Evolutionary conservation across 1,139 yeast species (phyloP), one percentile per base, ranked within the genome.

Genomic region (Meyerozyma guilliermondii): DNA sequence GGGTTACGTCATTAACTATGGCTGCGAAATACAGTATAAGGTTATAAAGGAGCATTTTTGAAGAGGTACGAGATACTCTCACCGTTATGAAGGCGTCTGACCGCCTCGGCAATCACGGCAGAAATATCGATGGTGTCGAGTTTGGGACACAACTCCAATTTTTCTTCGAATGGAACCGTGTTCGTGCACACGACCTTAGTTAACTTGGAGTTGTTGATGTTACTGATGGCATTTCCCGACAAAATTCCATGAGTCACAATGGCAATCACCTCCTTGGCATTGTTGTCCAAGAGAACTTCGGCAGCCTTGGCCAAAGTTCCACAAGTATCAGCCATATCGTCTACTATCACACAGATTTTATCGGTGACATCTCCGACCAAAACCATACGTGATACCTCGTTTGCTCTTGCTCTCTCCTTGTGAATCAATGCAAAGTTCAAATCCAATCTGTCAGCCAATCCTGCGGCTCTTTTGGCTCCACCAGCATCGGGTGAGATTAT

Each of bases 261-360:
- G 37, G 98, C 98, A 56, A 92, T 84, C 37, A 92, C 98, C 46
- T 83, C 74, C 53, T 79, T 71, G 16, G 98, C 98, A 20, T 82
- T 83, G 58, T 89, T 85, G 39, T 81, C 86, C 48, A 91, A 65
- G 46, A 92, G 71, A 5, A 92, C 83, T 54, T 91, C 96, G 20
- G 97, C 96, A 35, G 98, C 98, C 68, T 91, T 92, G 48, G 91
- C 94, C 52, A 92, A 72, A 4, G 98, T 92, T 46, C 98, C 98
- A 68, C 98, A 92, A 18, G 98, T 92, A 62, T 92, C 98, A 39
- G 98, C 98, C 95, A 92, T 91, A 62, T 92, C 98, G 66, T 92
- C 98, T 37, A 92, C 95, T 52, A 92, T 80, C 45, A 92, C 76
- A 66, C 98, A 91, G 41, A 86, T 80, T 66, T 89, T 89, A 52